phyloP scores from a whole-genome alignment of 805 yeast genomes.

The Priceomyces medius region DNA sequence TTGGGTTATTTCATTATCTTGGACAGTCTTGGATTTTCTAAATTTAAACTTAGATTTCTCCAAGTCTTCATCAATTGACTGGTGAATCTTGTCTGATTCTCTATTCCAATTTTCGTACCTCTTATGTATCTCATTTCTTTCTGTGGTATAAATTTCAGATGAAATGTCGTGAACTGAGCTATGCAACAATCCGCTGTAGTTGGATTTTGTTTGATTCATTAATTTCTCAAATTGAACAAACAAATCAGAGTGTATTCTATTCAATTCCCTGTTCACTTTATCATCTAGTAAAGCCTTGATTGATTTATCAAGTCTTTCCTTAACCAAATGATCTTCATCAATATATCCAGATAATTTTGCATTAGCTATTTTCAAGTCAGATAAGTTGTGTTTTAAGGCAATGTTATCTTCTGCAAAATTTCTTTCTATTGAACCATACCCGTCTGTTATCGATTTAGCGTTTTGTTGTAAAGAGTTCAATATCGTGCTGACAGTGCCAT shows the following conservation, averaged over 20 bases:
- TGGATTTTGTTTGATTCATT: conserved; percentile 4
- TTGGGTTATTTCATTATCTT: conserved; percentile 8
- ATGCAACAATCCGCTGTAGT: conserved; percentile 9
- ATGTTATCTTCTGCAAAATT: conserved; percentile 1
- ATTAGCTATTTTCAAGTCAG: conserved; percentile 13
- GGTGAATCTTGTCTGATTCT: conserved; percentile 12
- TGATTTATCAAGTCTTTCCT: not conserved
- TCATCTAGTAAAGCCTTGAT: conserved; percentile 4
- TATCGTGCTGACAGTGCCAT: not conserved
- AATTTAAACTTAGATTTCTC: not conserved
- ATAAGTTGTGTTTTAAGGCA: conserved; percentile 7
- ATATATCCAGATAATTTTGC: conserved; percentile 16
- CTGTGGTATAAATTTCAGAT: conserved; percentile 6
- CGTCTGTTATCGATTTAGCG: conserved; percentile 1
- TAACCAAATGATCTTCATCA: conserved; percentile 13
- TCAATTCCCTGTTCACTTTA: conserved; percentile 6
- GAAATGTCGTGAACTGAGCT: conserved; percentile 10
- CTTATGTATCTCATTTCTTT: conserved; percentile 7
- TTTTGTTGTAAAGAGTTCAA: conserved; percentile 3
- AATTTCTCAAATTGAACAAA: conserved; percentile 5
- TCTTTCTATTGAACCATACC: not conserved
- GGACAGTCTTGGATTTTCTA: conserved; percentile 3
- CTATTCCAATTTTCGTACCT: conserved; percentile 12
- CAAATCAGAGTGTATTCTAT: conserved; percentile 2
- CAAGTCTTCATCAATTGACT: conserved; percentile 6